Evolutionary conservation across 345 rosid genomes (phyloP), one percentile per base, ranked within the genome.

Genomic region (Camelina laxa): DNA sequence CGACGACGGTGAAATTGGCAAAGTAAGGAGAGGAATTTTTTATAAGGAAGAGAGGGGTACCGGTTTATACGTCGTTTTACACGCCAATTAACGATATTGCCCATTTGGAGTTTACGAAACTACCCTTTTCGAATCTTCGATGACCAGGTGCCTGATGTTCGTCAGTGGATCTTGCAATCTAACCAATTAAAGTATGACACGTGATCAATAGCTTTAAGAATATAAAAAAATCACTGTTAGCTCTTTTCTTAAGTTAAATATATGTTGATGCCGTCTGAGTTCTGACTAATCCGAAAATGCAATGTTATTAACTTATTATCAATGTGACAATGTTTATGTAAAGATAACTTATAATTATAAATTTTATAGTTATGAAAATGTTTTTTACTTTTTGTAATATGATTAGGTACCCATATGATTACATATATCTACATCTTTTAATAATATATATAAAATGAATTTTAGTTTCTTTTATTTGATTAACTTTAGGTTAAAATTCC

Each of bases 21-120:
- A 41, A 61, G 61, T 38, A 45, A 33, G 35, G 33, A 21, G 56
- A 4, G 0, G 0, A 55, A 6, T 51, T 67, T 67, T 66, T 75
- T 74, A 47, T 66, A 65, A 57, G 57, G 65, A 1, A 4, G 19
- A 0, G 4, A 33, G 10, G 51, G 69, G 69, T 61, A 61, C 60
- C 60, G 68, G 51, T 22, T 72, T 41, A 7, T 24, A 24, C 54
- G 69, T 51, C 59, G 60, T 14, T 50, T 60, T 49, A 60, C 44
- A 63, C 35, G 69, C 70, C n/a, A 53, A 39, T 51, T 72, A 13
- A 50, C 60, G 27, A 15, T 38, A 60, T 3, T 49, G 51, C 59
- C 59, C n/a, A n/a, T 9, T 48, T 16, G 0, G 1, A 59, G 9
- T 33, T 33, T 33, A 51, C 61, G 30, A 6, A 36, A 49, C 0